These are phyloP conservation scores for Pleurotus salmoneostramineus DNA, from an alignment of 768 basidiomycete species.

Conservation along the genomic window DNA sequence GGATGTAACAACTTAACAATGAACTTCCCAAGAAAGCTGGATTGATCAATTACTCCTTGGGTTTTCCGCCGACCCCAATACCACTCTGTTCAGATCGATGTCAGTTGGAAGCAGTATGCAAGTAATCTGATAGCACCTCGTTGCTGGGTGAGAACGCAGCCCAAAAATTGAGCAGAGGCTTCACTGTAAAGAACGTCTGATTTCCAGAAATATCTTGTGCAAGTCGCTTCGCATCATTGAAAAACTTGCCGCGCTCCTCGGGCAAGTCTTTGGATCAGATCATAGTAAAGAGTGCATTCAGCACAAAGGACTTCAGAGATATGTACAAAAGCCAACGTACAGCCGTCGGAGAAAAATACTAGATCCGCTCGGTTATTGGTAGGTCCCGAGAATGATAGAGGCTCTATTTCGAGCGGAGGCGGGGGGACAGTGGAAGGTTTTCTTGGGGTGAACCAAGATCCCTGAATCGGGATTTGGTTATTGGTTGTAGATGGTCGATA, in stretches of 20 bases:
- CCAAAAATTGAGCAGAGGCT: constrained; percentile 78
- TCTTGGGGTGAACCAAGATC: background rate
- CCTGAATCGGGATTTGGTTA: background rate
- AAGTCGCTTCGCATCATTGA: constrained; percentile 61
- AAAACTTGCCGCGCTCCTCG: constrained; percentile 58
- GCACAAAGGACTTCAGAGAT: background rate
- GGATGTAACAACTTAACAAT: too few species aligned
- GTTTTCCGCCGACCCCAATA: constrained; percentile 60
- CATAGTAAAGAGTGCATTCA: background rate
- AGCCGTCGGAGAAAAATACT: constrained; percentile 77
- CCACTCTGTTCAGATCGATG: constrained; percentile 47
- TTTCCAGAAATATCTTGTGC: constrained; percentile 68
- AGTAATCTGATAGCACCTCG: constrained; percentile 39
- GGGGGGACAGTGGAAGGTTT: background rate
- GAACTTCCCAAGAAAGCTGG: too few species aligned
- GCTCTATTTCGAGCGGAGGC: constrained; percentile 51
- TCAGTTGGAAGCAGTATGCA: background rate
- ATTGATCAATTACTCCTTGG: constrained; percentile 50
- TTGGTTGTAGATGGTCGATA: background rate
- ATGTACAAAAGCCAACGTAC: too few species aligned
- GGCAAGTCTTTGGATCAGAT: constrained; percentile 39
- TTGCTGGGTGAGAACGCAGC: constrained; percentile 73
- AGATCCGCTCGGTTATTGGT: constrained; percentile 67
- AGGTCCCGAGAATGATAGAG: constrained; percentile 58
- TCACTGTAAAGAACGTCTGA: constrained; percentile 74